Base-by-base conservation (phyloP, 2,329 filamentous ascomycete species). In the Acrodontium crateriforme region DNA sequence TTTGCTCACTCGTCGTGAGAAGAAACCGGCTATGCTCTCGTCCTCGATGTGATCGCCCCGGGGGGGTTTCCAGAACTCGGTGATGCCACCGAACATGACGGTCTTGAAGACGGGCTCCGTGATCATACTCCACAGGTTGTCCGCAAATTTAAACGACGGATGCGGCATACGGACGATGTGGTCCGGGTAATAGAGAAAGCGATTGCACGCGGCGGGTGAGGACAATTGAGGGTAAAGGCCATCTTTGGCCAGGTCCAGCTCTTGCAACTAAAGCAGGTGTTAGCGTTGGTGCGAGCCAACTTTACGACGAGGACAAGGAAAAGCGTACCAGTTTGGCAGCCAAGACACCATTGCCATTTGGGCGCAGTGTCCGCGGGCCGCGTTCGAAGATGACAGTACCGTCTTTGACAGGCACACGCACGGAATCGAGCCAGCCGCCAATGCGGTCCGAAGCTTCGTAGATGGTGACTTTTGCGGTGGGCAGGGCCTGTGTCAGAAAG, bases 101-200 rank as follows among this genome's bases (percentile, higher is more conserved):
- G 65, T 65, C 18, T 60, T 47, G 36, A 79, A 69, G 1, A 75
- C 46, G 5, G 74, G 67, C 42, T 80, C 64, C 0, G 48, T 55
- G 29, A 37, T 25, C 6, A 50, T n/a, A 12, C 26, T 47, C 35
- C 37, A 44, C 3, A 50, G 18, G 20, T 40, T 44, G 16, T 46
- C 39, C 13, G 37, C 32, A 9, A 49, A 16, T 17, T 46, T 45
- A 11, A 66, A 43, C 3, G 46, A 41, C 4, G 50, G 60, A 6
- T 56, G 55, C 6, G 74, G 73, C 45, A 80, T 54, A 14, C 63
- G 62, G 29, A 83, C 77, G 16, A 89, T 67, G 45, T 75, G 80
- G 50, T 93, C 79, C 2, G 81, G 81, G 46, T 91, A 92, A 65
- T 89, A 94, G 34, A 95, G 62, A 54, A 76, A 94, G 36, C 84